Evolutionary conservation across 2,329 filamentous ascomycete species (phyloP).

Genomic region (Neospermospora avenae): DNA sequence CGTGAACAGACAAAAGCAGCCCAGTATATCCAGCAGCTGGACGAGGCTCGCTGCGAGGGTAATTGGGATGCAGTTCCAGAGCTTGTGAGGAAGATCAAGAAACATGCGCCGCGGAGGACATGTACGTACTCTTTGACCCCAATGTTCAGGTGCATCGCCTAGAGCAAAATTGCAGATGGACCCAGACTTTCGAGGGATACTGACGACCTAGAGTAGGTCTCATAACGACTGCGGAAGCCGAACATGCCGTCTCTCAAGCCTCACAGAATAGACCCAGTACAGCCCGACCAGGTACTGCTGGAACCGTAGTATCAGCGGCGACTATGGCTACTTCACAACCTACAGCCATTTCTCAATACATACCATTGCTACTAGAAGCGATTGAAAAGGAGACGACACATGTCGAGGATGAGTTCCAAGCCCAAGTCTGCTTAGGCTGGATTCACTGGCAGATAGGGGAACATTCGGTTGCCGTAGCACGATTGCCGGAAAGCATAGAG

Average conservation of each 20-base stretch:
- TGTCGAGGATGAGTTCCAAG: slow-evolving; percentile 67
- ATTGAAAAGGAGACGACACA: slow-evolving; percentile 55
- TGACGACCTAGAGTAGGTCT: slow-evolving; percentile 51
- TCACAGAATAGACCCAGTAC: slow-evolving; percentile 31
- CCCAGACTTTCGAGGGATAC: neutral
- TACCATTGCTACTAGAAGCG: slow-evolving; percentile 46
- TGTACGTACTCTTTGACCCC: slow-evolving; percentile 55
- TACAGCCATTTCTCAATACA: slow-evolving; percentile 26
- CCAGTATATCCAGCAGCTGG: slow-evolving; percentile 77
- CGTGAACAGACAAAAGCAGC: slow-evolving; percentile 66
- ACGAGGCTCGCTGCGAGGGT: slow-evolving; percentile 82
- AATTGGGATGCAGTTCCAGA: slow-evolving; percentile 86
- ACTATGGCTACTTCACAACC: slow-evolving; percentile 25
- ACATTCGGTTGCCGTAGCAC: slow-evolving; percentile 56
- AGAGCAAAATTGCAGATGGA: neutral
- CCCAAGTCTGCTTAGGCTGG: slow-evolving; percentile 79
- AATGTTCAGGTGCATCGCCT: neutral
- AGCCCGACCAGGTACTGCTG: slow-evolving; percentile 18
- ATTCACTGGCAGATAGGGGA: slow-evolving; percentile 76
- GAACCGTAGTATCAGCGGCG: slow-evolving; percentile 17
- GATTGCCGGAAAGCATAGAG: slow-evolving; percentile 62
- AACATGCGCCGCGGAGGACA: slow-evolving; percentile 81
- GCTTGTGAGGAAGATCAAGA: slow-evolving; percentile 86
- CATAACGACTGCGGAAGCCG: slow-evolving; percentile 65
- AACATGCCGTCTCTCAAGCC: slow-evolving; percentile 60